These are phyloP conservation scores for Diddensiella santjacobensis DNA, from an alignment of 805 yeast species.

Conservation along the genomic window DNA sequence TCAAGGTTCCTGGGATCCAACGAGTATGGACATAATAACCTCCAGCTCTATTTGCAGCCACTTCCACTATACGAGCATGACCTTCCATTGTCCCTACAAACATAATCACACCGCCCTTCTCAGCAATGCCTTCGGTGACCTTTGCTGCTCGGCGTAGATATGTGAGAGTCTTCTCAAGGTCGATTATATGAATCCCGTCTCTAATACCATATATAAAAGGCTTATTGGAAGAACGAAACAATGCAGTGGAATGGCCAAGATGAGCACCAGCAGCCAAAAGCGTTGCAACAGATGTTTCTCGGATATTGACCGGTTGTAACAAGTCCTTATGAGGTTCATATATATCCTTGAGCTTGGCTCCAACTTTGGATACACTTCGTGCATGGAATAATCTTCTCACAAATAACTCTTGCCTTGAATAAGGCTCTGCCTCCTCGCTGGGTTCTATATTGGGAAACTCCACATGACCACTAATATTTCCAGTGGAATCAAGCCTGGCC, in stretches of 20 bases:
- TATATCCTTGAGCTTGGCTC: constrained; percentile 58
- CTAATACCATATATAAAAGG: constrained; percentile 85
- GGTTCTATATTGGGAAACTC: constrained; percentile 60
- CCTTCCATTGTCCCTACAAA: constrained; percentile 83
- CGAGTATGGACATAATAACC: constrained; percentile 80
- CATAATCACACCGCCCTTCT: constrained; percentile 78
- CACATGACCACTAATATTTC: constrained; percentile 22
- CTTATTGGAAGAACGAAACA: constrained; percentile 69
- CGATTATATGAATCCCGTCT: constrained; percentile 87
- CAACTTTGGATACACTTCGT: constrained; percentile 51
- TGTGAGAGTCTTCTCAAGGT: constrained; percentile 75
- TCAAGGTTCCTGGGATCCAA: constrained; percentile 94
- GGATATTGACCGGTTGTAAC: constrained; percentile 51
- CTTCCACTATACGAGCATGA: constrained; percentile 67
- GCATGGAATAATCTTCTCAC: constrained; percentile 68
- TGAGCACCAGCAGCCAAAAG: constrained; percentile 92
- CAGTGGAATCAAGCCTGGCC: constrained; percentile 7
- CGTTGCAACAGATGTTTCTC: constrained; percentile 61
- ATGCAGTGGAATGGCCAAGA: constrained; percentile 81
- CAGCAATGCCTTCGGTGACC: constrained; percentile 78
- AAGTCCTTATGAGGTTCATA: constrained; percentile 69
- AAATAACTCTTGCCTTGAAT: constrained; percentile 71
- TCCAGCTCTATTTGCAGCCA: constrained; percentile 70
- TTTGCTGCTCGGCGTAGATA: constrained; percentile 77
- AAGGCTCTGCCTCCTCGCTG: constrained; percentile 59